Evolutionary conservation across 2,329 filamentous ascomycete genomes (phyloP).

Genomic region (Microcera coccophila): DNA sequence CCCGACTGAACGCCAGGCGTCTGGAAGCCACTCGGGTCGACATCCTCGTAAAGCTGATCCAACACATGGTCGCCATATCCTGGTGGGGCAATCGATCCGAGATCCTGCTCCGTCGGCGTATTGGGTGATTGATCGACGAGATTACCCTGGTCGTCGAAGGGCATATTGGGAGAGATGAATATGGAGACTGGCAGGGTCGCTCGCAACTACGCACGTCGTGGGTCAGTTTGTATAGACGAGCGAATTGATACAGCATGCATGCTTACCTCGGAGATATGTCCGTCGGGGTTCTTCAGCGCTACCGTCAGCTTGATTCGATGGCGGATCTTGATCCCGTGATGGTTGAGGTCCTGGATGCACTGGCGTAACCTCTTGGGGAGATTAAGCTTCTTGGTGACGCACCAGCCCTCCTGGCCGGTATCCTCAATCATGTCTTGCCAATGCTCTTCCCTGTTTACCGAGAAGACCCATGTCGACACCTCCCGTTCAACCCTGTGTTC

Average conservation of each 20-base stretch:
- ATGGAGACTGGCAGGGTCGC: constrained; percentile 88
- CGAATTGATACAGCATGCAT: not conserved
- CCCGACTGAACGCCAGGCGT: constrained; percentile 68
- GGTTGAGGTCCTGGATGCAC: constrained; percentile 87
- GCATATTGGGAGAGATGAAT: constrained; percentile 92
- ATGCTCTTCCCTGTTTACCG: constrained; percentile 55
- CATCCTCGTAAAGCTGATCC: constrained; percentile 84
- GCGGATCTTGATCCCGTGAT: constrained; percentile 82
- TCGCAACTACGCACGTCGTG: constrained; percentile 59
- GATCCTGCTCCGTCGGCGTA: constrained; percentile 46
- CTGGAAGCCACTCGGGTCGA: constrained; percentile 77
- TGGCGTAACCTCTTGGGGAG: constrained; percentile 77
- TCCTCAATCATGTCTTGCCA: constrained; percentile 68
- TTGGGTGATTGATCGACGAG: constrained; percentile 59
- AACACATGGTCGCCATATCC: constrained; percentile 87
- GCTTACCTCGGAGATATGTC: constrained; percentile 81
- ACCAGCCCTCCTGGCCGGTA: constrained; percentile 62
- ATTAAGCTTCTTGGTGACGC: constrained; percentile 57
- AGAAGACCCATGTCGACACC: constrained; percentile 57
- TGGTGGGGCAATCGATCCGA: constrained; percentile 73
- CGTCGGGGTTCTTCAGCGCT: constrained; percentile 89
- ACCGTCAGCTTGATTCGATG: constrained; percentile 92
- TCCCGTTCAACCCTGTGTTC: constrained; percentile 62
- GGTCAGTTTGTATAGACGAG: constrained; percentile 6
- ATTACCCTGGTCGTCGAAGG: constrained; percentile 81